Evolutionary conservation across 2,329 filamentous ascomycete species (phyloP).

Genomic region (Parastagonospora avenae): DNA sequence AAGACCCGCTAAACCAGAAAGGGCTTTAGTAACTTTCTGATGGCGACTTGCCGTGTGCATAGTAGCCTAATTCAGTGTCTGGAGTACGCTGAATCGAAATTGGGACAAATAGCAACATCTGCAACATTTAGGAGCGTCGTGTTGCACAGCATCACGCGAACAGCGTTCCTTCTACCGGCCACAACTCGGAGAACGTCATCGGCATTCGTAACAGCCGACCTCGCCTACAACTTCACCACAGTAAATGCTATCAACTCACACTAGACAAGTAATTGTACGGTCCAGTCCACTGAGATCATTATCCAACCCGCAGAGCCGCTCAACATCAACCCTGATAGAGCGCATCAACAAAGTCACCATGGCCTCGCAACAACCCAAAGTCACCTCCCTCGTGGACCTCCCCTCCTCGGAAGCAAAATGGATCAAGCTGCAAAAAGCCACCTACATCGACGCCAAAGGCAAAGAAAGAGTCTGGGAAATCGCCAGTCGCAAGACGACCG

Average conservation of each 20-base stretch:
- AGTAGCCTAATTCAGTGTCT: background rate
- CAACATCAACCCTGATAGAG: no score
- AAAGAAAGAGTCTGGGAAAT: slow-evolving; percentile 69
- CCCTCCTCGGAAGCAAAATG: slow-evolving; percentile 32
- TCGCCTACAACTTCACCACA: background rate
- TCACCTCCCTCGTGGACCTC: slow-evolving; percentile 28
- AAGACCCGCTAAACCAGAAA: slow-evolving; percentile 2
- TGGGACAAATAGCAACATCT: no score
- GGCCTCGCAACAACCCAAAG: slow-evolving; percentile 14
- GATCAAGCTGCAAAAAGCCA: slow-evolving; percentile 44
- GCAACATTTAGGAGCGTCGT: no score
- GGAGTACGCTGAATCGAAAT: background rate
- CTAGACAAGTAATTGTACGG: no score
- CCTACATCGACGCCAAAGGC: slow-evolving; percentile 66
- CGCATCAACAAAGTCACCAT: slow-evolving; percentile 15
- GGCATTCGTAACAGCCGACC: background rate
- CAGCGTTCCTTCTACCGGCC: background rate
- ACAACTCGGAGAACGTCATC: background rate
- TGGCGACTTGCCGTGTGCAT: background rate
- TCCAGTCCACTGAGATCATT: no score
- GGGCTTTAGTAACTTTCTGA: background rate
- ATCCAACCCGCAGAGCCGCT: background rate
- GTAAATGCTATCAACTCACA: background rate
- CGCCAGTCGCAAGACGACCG: slow-evolving; percentile 67
- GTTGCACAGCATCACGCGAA: no score